Evolutionary conservation across 306 rosid species (phyloP).

Genomic region (Prunus dulcis): DNA sequence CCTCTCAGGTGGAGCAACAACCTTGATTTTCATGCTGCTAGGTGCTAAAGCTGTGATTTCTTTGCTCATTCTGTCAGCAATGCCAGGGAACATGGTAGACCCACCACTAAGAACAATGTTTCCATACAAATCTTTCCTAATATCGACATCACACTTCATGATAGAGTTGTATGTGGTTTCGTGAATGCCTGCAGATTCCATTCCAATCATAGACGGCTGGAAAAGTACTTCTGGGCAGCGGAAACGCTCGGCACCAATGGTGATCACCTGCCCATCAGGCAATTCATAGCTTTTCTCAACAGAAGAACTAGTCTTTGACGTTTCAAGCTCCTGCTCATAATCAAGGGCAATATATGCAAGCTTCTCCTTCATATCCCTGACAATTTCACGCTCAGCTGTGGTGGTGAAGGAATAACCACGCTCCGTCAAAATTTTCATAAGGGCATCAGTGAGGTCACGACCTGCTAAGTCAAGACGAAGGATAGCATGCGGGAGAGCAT

Average conservation of each 20-base stretch:
- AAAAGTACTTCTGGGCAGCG: constrained; percentile 88
- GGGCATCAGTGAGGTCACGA: constrained; percentile 83
- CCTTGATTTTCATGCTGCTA: constrained; percentile 92
- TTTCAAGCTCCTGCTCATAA: constrained; percentile 85
- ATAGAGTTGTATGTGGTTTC: constrained; percentile 86
- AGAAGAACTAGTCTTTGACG: constrained; percentile 61
- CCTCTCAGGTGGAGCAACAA: constrained; percentile 91
- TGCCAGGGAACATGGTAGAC: constrained; percentile 83
- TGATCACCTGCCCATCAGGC: constrained; percentile 86
- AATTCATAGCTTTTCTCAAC: constrained; percentile 85
- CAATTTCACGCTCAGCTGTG: constrained; percentile 84
- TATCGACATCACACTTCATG: constrained; percentile 86
- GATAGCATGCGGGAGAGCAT: constrained; percentile 84
- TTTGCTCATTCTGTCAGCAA: constrained; percentile 90
- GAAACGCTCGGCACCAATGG: constrained; percentile 85
- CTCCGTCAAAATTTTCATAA: constrained; percentile 83
- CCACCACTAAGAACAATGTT: constrained; percentile 93
- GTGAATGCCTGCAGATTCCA: constrained; percentile 84
- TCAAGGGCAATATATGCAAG: constrained; percentile 85
- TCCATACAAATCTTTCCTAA: constrained; percentile 83
- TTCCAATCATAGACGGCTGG: constrained; percentile 92
- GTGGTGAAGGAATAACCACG: constrained; percentile 92
- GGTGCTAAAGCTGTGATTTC: constrained; percentile 88
- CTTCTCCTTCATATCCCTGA: constrained; percentile 87
- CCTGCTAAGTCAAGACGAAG: constrained; percentile 89